phyloP scores from a whole-genome alignment of 2,329 filamentous ascomycete genomes.

The Trichoderma arundinaceum region DNA sequence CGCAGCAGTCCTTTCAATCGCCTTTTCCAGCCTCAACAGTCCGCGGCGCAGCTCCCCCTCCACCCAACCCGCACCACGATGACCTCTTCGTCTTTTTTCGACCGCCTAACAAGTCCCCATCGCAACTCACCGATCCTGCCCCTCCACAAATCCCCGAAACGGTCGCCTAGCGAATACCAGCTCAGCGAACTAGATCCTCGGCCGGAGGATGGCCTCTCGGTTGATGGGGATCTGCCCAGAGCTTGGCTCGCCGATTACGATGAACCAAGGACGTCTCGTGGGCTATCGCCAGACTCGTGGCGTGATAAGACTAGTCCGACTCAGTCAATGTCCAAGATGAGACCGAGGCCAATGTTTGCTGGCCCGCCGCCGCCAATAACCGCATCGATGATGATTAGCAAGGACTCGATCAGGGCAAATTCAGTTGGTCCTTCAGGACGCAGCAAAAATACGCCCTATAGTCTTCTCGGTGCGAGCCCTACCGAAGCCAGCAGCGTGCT shows the following conservation, averaged over 20 bases:
- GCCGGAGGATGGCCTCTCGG: constrained; percentile 39
- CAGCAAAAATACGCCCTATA: not conserved
- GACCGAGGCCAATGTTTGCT: constrained; percentile 49
- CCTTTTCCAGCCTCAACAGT: not conserved
- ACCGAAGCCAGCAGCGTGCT: constrained; percentile 44
- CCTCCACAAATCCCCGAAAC: constrained; percentile 37
- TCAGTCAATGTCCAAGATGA: constrained; percentile 44
- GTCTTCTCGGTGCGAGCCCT: constrained; percentile 28
- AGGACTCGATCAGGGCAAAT: constrained; percentile 14
- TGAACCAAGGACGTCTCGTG: constrained; percentile 26
- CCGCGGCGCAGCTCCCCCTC: constrained; percentile 2
- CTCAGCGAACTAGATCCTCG: constrained; percentile 49
- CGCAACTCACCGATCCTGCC: constrained; percentile 39
- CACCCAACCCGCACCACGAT: constrained; percentile 32
- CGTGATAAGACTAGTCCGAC: constrained; percentile 39
- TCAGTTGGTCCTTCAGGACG: constrained; percentile 21
- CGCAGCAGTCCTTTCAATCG: not conserved
- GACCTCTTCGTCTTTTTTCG: constrained; percentile 41
- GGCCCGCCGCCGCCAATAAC: constrained; percentile 60
- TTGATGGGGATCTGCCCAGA: constrained; percentile 36
- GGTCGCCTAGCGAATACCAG: constrained; percentile 45
- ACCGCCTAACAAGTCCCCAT: constrained; percentile 38
- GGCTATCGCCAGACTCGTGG: constrained; percentile 34
- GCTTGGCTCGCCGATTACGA: constrained; percentile 36
- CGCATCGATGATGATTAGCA: constrained; percentile 47